Base-by-base conservation (phyloP, 768 basidiomycete genomes). In the Mycena chlorophos region DNA sequence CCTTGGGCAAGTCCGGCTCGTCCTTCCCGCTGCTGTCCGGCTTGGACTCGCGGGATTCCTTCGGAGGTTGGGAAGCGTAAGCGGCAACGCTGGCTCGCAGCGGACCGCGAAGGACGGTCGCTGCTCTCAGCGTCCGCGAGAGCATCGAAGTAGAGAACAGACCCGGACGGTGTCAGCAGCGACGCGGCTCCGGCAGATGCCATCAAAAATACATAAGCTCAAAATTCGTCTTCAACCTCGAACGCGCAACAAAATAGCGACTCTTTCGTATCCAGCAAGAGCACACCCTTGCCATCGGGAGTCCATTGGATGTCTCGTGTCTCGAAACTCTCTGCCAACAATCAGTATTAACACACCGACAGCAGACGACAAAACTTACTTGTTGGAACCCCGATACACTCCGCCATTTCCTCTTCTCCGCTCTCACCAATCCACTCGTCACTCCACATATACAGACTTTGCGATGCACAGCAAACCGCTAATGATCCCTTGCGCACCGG, bases 371-470 rank as follows among this genome's bases (percentile, higher is more conserved):
- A 58, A 52, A 26, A 82, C 91, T 72, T 66, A 89, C 90, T 83
- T n/a, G 88, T 82, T 29, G 94, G 94, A 3, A 97, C 83, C 5
- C 91, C 91, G 29, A 95, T 83, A 63, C 92, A 95, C 69, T 96
- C 94, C 2, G 92, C 91, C 72, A 93, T 87, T 65, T 93, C 92
- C 65, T 84, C 80, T 19, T 73, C 74, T 3, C 77, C 80, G 4
- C 70, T 75, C 42, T 84, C 84, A 26, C 77, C 78, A 16, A 84
- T 71, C 88, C 88, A 91, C 63, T 92, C 90, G 58, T 91, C 89
- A 60, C 87, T 90, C 91, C 91, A 94, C 6, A 78, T 82, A 68
- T 88, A 90, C 22, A 91, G 66, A 51, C 86, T 84, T 52, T 81
- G 80, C 47, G 71, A 79, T 12, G 86, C 87, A 62, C 86, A 89